Conservation (phyloP, 345 rosid species). For the Aurinia saxatilis region DNA sequence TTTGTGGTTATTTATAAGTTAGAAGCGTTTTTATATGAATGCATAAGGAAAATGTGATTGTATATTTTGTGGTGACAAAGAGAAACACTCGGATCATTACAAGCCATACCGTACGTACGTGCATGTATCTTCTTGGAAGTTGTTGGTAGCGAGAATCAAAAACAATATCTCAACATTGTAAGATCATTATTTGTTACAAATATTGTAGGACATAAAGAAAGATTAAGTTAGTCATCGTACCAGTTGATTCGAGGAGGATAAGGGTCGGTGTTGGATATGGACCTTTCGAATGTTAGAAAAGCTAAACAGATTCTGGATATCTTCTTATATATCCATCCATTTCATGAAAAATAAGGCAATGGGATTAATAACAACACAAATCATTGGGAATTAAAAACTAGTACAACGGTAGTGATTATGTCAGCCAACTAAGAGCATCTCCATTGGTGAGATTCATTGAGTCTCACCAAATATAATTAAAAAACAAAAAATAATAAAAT, state of each 20-base stretch:
- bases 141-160: not conserved
- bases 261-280: not conserved
- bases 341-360: not conserved
- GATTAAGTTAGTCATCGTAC: conserved; percentile 12
- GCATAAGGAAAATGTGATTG: not conserved
- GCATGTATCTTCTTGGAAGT: not conserved
- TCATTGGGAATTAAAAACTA: not conserved
- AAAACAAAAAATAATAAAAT: too few relatives aligned
- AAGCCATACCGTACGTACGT: conserved; percentile 8
- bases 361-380: not conserved
- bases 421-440: not conserved
- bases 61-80: not conserved
- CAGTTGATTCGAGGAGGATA: not conserved
- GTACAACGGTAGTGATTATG: not conserved
- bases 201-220: not conserved
- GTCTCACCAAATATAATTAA: too few relatives aligned
- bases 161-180: not conserved
- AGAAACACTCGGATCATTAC: conserved; percentile 17
- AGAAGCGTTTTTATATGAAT: not conserved
- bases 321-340: not conserved
- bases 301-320: not conserved
- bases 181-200: not conserved
- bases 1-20: not conserved
- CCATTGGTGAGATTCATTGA: too few relatives aligned
- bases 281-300: not conserved